phyloP scores from a whole-genome alignment of 2,329 filamentous ascomycete genomes.

The Colletotrichum horii region DNA sequence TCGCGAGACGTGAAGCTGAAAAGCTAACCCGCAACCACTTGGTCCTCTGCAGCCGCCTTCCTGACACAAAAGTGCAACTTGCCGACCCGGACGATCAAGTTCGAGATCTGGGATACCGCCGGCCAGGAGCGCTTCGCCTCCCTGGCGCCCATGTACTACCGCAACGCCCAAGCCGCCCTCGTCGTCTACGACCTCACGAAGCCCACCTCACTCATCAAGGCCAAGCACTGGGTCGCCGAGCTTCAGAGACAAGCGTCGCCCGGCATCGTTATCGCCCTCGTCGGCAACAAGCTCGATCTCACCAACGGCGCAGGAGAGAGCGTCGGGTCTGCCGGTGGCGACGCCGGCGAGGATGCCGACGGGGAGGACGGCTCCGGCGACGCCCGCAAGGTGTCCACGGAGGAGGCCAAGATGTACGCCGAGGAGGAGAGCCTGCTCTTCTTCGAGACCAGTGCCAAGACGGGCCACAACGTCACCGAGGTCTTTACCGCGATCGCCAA shows the following conservation, averaged over 20 bases:
- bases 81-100: constrained; percentile 88
- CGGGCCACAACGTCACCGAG: constrained; percentile 89
- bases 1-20: neutral
- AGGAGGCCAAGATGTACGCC: constrained; percentile 90
- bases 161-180: constrained; percentile 95
- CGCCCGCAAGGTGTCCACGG: constrained; percentile 86
- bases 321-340: constrained; percentile 50
- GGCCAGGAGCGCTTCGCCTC: constrained; percentile 97
- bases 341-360: constrained; percentile 52
- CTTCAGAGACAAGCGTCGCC: constrained; percentile 94
- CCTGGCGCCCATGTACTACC: constrained; percentile 98
- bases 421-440: constrained; percentile 94
- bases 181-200: constrained; percentile 99
- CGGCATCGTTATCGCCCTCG: constrained; percentile 94
- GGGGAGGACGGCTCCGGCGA: constrained; percentile 67
- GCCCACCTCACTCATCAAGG: constrained; percentile 92
- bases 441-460: constrained; percentile 98
- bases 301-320: constrained; percentile 66
- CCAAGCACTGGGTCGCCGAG: constrained; percentile 98
- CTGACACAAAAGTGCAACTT: constrained; percentile 98
- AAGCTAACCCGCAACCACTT: constrained; percentile 7
- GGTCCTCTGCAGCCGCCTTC: constrained; percentile 77
- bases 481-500: constrained; percentile 99
- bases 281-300: constrained; percentile 96
- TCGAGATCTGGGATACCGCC: constrained; percentile 98